Percentiles rank a stretch among this genome's conserved stretches.
phyloP scores from a whole-genome alignment of 257 asterid genomes.

The Penstemon davidsonii region DNA sequence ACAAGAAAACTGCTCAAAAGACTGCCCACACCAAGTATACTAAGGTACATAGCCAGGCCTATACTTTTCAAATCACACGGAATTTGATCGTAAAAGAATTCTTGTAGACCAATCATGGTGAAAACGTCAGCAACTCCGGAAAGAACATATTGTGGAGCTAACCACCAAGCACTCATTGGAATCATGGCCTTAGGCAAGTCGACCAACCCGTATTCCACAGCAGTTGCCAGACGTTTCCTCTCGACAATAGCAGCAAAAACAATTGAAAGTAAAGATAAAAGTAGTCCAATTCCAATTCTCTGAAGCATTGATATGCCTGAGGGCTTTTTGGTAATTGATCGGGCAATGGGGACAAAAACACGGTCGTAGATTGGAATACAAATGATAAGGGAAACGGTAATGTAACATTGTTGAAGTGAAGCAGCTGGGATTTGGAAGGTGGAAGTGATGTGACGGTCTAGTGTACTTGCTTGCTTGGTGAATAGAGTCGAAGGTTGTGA shows the following conservation, averaged over 20 bases:
- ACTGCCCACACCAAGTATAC: slow-evolving; percentile 49
- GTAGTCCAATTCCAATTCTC: slow-evolving; percentile 39
- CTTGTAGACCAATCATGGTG: slow-evolving; percentile 51
- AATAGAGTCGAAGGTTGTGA: slow-evolving; percentile 49
- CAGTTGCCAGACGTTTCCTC: slow-evolving; percentile 38
- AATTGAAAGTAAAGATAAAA: slow-evolving; percentile 32
- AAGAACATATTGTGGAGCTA: slow-evolving; percentile 49
- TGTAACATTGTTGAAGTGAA: slow-evolving; percentile 38
- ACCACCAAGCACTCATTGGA: slow-evolving; percentile 61
- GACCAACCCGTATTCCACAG: slow-evolving; percentile 35
- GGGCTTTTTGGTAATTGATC: slow-evolving; percentile 36
- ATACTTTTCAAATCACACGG: slow-evolving; percentile 49
- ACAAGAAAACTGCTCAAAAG: slow-evolving; percentile 49
- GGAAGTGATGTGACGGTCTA: slow-evolving; percentile 42
- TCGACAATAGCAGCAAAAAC: slow-evolving; percentile 44
- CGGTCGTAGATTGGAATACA: slow-evolving; percentile 46
- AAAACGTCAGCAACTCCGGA: slow-evolving; percentile 50
- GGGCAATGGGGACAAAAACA: slow-evolving; percentile 39
- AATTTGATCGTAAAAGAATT: slow-evolving; percentile 60
- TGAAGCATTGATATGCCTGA: slow-evolving; percentile 53
- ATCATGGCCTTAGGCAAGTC: slow-evolving; percentile 39
- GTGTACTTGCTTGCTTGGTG: slow-evolving; percentile 49
- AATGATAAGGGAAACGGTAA: slow-evolving; percentile 27
- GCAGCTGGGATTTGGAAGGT: slow-evolving; percentile 47
- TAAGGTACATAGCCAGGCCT: slow-evolving; percentile 48